These are phyloP conservation scores for Talaromyces funiculosus DNA, from an alignment of 2,329 filamentous ascomycete genomes.

Conservation along the genomic window DNA sequence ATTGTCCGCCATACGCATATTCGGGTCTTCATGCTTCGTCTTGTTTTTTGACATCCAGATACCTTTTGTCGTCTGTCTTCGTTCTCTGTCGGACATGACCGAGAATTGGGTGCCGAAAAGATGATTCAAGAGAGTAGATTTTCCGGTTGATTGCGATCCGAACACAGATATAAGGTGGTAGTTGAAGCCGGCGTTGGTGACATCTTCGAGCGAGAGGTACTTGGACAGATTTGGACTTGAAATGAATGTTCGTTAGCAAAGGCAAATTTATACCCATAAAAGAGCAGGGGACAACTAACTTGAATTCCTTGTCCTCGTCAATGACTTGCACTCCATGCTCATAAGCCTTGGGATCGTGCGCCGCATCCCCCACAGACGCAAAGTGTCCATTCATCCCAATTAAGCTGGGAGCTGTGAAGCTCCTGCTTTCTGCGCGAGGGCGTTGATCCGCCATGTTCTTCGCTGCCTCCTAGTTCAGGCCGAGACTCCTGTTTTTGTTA, in stretches of 20 bases:
- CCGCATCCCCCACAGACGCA: constrained; percentile 35
- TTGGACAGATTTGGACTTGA: constrained; percentile 70
- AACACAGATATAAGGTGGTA: constrained; percentile 99
- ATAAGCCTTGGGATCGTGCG: constrained; percentile 48
- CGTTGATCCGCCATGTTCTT: constrained; percentile 8
- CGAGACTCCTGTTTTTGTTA: neutral
- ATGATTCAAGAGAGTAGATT: constrained; percentile 93
- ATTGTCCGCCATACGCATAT: constrained; percentile 79
- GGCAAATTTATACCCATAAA: too few relatives aligned
- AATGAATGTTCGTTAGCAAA: neutral
- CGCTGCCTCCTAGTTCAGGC: neutral
- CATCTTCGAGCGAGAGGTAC: constrained; percentile 73
- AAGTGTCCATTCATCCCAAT: constrained; percentile 45
- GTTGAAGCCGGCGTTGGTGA: constrained; percentile 90
- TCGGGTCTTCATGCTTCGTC: constrained; percentile 40
- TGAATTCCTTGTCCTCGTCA: constrained; percentile 94
- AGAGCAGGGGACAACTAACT: too few relatives aligned
- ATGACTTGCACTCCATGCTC: constrained; percentile 96
- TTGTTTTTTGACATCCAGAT: constrained; percentile 99
- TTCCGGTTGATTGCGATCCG: constrained; percentile 95
- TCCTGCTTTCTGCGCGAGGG: constrained; percentile 22
- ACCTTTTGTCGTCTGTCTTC: constrained; percentile 95
- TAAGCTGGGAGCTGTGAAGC: constrained; percentile 28
- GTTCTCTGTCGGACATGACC: constrained; percentile 93
- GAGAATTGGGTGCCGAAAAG: constrained; percentile 95